Base-by-base conservation (phyloP, 495 filamentous ascomycete genomes). In the Penicillium cinerascens region DNA sequence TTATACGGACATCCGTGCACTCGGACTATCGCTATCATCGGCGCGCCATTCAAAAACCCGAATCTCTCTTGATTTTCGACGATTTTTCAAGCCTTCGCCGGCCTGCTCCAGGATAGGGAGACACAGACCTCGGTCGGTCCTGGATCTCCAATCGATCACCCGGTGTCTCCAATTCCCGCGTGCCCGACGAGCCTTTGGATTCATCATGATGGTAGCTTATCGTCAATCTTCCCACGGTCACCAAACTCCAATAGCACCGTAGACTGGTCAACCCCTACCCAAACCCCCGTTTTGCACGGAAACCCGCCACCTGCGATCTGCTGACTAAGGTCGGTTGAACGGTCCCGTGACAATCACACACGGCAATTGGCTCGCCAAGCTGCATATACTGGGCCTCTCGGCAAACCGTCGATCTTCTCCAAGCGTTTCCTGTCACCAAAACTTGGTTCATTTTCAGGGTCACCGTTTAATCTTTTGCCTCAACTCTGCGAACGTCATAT, bases 401-500 rank as follows among this genome's bases (percentile, higher is more conserved):
- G 42, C 48, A 48, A 25, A 56, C 6, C 39, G 54, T 51, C 54
- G 54, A 56, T 56, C 54, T 10, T 44, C 49, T 44, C 40, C 38
- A 35, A 49, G 40, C 49, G 49, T 52, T 49, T 58, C 43, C 44
- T 58, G 55, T 52, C 55, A 58, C 39, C 33, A 15, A 41, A 20
- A 15, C 47, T 23, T 23, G 47, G 26, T 36, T 46, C 53, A 44
- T 50, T 33, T 49, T 45, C 41, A 42, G 47, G 46, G 45, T 42
- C 52, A 44, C 18, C 17, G 18, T 38, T 51, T 22, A 49, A 48
- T 38, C 45, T 55, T 55, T 50, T 27, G 41, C 41, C 40, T 49
- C 45, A 33, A 25, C 35, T 41, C 21, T 23, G 7, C n/a, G 20
- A 7, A 50, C 47, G 53, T 55, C 53, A 35, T 35, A 42, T 21